Evolutionary conservation across 108 stramenopile genomes (phyloP).

Genomic region (Schizochytrium sp.): DNA sequence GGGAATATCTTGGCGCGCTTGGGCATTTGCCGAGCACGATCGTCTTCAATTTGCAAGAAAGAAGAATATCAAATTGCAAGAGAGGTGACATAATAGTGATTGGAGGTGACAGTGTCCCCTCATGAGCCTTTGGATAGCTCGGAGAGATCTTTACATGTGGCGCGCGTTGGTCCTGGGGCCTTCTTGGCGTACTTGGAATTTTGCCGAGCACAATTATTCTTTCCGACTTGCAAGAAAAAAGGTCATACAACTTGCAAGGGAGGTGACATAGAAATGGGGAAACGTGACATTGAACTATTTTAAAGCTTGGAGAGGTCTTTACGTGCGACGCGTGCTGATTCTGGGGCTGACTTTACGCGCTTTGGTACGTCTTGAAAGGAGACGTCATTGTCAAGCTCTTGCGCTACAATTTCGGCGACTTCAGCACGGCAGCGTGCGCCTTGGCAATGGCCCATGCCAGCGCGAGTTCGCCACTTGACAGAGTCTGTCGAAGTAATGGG

Average conservation of each 20-base stretch:
- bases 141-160: no score
- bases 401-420: background rate
- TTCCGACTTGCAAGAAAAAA: background rate
- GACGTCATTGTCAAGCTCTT: background rate
- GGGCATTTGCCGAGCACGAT: no score
- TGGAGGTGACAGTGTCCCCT: no score
- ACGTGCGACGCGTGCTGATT: background rate
- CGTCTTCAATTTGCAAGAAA: no score
- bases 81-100: no score
- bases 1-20: no score
- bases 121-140: no score
- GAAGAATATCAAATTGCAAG: no score
- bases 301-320: background rate
- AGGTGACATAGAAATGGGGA: background rate
- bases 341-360: background rate
- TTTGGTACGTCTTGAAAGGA: background rate
- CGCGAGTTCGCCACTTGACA: background rate
- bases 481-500: background rate
- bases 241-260: background rate
- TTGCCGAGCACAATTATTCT: no score
- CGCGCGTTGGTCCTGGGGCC: no score
- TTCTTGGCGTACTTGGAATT: no score
- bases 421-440: background rate
- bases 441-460: conserved; percentile 13
- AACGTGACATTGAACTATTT: background rate